phyloP scores from a whole-genome alignment of 2,329 filamentous ascomycete genomes.

The Aspergillus aculeatinus region DNA sequence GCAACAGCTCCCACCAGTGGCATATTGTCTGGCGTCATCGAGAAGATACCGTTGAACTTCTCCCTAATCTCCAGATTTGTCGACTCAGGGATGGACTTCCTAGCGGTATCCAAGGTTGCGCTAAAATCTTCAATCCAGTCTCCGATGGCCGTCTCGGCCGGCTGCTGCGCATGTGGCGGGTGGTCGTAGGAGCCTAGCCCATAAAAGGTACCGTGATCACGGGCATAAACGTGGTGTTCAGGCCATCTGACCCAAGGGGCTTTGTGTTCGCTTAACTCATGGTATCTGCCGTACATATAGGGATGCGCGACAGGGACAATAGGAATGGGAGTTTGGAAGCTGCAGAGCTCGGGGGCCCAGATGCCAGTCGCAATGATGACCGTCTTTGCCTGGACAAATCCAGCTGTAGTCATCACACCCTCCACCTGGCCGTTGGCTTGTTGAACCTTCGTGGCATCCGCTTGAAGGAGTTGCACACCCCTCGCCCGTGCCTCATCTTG shows the following conservation, averaged over 20 bases:
- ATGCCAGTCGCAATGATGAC: conserved; percentile 33
- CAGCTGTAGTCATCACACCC: conserved; percentile 18
- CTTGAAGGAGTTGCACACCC: conserved; percentile 26
- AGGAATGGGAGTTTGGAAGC: conserved; percentile 28
- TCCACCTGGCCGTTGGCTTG: conserved; percentile 18
- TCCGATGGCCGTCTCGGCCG: conserved; percentile 20
- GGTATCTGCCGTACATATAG: conserved; percentile 32
- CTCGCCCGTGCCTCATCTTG: conserved; percentile 20
- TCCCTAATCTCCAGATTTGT: conserved; percentile 14
- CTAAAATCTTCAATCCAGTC: conserved; percentile 27
- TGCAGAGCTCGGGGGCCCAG: conserved; percentile 28
- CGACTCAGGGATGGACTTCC: conserved; percentile 21
- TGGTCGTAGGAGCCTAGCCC: conserved; percentile 38
- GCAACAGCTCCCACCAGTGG: conserved; percentile 32
- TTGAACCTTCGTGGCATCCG: conserved; percentile 19
- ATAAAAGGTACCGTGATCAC: conserved; percentile 34
- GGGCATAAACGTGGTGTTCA: conserved; percentile 36
- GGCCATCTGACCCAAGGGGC: conserved; percentile 38
- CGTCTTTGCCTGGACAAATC: conserved; percentile 12
- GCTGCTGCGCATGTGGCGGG: conserved; percentile 21
- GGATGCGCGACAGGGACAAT: conserved; percentile 38
- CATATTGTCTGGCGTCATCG: conserved; percentile 37
- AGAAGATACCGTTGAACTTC: conserved; percentile 36
- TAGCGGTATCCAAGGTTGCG: conserved; percentile 18
- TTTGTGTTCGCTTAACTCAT: conserved; percentile 18